These are phyloP conservation scores for Chaetothyriales sp. DNA, from an alignment of 2,329 filamentous ascomycete species.

Conservation along the genomic window DNA sequence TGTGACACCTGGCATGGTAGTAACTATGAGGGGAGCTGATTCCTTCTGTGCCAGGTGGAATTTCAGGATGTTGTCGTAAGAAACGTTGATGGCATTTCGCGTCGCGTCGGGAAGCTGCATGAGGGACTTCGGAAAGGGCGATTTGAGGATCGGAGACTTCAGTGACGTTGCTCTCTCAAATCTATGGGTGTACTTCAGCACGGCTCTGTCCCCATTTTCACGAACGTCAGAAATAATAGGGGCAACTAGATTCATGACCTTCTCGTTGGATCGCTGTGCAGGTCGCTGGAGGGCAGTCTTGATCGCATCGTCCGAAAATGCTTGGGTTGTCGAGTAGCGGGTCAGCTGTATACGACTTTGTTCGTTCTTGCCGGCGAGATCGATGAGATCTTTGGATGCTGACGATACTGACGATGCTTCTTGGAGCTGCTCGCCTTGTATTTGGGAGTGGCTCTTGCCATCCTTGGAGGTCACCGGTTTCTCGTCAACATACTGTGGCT, in stretches of 20 bases:
- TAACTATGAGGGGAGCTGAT: slow-evolving; percentile 64
- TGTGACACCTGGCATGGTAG: slow-evolving; percentile 94
- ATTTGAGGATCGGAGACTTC: slow-evolving; percentile 73
- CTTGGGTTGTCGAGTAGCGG: slow-evolving; percentile 49
- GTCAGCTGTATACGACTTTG: slow-evolving; percentile 64
- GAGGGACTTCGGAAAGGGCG: slow-evolving; percentile 69
- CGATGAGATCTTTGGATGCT: slow-evolving; percentile 36
- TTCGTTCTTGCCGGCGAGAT: slow-evolving; percentile 32
- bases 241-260: slow-evolving; percentile 76
- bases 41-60: slow-evolving; percentile 90
- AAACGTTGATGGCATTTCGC: slow-evolving; percentile 79
- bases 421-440: slow-evolving; percentile 21
- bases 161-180: slow-evolving; percentile 92
- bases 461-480: slow-evolving; percentile 18
- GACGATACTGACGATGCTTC: slow-evolving; percentile 38
- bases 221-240: slow-evolving; percentile 86
- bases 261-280: slow-evolving; percentile 86
- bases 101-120: slow-evolving; percentile 79
- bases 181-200: slow-evolving; percentile 90
- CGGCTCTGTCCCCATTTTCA: slow-evolving; percentile 66
- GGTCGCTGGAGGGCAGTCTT: slow-evolving; percentile 66
- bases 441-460: slow-evolving; percentile 1
- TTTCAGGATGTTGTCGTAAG: slow-evolving; percentile 82
- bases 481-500: slow-evolving; percentile 71
- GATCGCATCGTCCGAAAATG: slow-evolving; percentile 39